These are phyloP conservation scores for Neofusicoccum kwambonambiense DNA, from an alignment of 2,329 filamentous ascomycete genomes.

Conservation along the genomic window DNA sequence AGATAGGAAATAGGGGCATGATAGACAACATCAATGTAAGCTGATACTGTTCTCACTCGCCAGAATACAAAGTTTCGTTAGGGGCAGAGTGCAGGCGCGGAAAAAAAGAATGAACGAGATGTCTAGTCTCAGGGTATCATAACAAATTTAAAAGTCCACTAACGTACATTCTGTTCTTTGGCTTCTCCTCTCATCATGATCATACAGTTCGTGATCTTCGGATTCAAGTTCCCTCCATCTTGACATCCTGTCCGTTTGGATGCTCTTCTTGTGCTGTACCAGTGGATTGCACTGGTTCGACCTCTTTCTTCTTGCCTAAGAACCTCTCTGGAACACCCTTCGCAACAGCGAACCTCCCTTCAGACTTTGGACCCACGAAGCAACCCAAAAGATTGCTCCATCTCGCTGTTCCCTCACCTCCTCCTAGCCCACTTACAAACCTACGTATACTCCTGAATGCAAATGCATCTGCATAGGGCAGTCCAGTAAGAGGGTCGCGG, in stretches of 20 bases:
- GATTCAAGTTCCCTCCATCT: constrained; percentile 2
- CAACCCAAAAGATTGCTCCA: constrained; percentile 81
- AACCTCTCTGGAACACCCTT: constrained; percentile 81
- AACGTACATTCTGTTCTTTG: background rate
- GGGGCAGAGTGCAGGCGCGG: no score
- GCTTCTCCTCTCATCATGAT: background rate
- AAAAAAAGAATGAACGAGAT: background rate
- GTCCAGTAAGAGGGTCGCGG: constrained; percentile 77
- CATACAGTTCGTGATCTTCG: background rate
- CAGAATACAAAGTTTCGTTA: no score
- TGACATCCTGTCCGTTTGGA: background rate
- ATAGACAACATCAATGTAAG: background rate
- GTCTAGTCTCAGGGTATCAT: background rate
- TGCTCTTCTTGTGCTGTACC: background rate
- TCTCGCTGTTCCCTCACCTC: constrained; percentile 69
- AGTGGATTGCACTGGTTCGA: background rate
- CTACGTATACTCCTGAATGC: constrained; percentile 80
- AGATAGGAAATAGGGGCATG: background rate
- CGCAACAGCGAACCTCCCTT: constrained; percentile 57
- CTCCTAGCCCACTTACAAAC: constrained; percentile 45
- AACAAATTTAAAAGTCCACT: background rate
- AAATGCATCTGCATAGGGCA: constrained; percentile 75
- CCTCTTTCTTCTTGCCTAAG: constrained; percentile 20
- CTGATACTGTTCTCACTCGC: background rate
- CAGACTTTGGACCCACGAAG: constrained; percentile 65